A percentile compares a stretch with the other conserved stretches of the same genome.
Evolutionary conservation across 495 filamentous ascomycete genomes (phyloP).

Genomic region (Sordaria brevicollis): DNA sequence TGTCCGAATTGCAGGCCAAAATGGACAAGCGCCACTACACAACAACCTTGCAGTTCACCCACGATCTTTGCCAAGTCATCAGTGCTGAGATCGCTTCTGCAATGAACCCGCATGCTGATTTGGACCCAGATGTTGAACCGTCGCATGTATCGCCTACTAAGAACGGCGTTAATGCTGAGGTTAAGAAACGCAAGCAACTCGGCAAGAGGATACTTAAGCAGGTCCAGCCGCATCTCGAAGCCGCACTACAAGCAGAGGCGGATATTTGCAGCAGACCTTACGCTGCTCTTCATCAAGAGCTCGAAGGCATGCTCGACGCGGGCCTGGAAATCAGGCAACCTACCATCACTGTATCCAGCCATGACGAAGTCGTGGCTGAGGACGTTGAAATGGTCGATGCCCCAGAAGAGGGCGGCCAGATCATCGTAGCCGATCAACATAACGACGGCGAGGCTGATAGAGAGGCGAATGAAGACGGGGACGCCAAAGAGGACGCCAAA

Average conservation of each 20-base stretch:
- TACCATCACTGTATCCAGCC: constrained; percentile 13
- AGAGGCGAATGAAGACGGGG: constrained; percentile 10
- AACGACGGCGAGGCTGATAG: constrained; percentile 15
- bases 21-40: constrained; percentile 65
- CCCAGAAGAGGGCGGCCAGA: constrained; percentile 26
- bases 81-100: constrained; percentile 50
- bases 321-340: constrained; percentile 34
- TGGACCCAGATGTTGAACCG: constrained; percentile 7
- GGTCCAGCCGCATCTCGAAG: constrained; percentile 66
- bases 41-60: constrained; percentile 60
- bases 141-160: constrained; percentile 21
- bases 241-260: constrained; percentile 66
- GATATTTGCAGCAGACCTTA: constrained; percentile 60
- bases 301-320: constrained; percentile 62
- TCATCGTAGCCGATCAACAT: constrained; percentile 29
- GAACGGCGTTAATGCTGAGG: constrained; percentile 24
- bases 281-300: constrained; percentile 59
- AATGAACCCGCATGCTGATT: constrained; percentile 11
- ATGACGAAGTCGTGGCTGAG: constrained; percentile 16
- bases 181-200: constrained; percentile 44
- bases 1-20: constrained; percentile 51
- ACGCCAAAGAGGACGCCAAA: constrained; percentile 2
- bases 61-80: constrained; percentile 62
- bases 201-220: constrained; percentile 79
- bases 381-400: constrained; percentile 40